phyloP scores from a whole-genome alignment of 2,329 filamentous ascomycete genomes.

The Fusarium oligoseptatum region DNA sequence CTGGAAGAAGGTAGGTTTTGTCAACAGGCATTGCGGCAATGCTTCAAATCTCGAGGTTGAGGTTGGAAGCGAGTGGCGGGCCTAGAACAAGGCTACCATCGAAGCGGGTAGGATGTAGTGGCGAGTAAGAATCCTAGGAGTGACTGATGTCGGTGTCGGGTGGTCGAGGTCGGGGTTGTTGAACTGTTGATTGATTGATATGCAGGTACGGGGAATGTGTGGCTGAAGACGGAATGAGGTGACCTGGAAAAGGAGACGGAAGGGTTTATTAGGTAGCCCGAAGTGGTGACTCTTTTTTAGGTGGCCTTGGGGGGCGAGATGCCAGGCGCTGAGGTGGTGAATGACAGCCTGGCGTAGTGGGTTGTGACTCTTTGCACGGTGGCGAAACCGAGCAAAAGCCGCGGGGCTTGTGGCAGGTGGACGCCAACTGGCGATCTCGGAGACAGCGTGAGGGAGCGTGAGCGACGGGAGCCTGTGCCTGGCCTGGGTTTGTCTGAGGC shows the following conservation, averaged over 20 bases:
- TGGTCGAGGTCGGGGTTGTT: constrained; percentile 22
- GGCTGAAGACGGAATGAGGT: constrained; percentile 38
- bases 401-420: constrained; percentile 48
- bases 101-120: constrained; percentile 28
- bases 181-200: constrained; percentile 35
- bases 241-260: constrained; percentile 40
- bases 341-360: constrained; percentile 47
- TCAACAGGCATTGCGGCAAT: constrained; percentile 70
- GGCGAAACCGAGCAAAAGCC: constrained; percentile 52
- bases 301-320: constrained; percentile 52
- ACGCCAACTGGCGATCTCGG: constrained; percentile 56
- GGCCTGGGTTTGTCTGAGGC: constrained; percentile 26
- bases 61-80: constrained; percentile 46
- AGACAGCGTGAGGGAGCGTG: constrained; percentile 52
- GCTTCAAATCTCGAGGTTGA: constrained; percentile 47
- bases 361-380: constrained; percentile 57
- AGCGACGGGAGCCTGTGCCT: constrained; percentile 45
- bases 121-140: constrained; percentile 5
- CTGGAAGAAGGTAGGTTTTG: constrained; percentile 65
- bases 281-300: constrained; percentile 52
- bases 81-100: constrained; percentile 54
- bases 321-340: constrained; percentile 43
- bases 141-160: constrained; percentile 11
- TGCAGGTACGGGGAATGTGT: constrained; percentile 50
- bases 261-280: constrained; percentile 47